phyloP scores from a whole-genome alignment of 495 filamentous ascomycete species.

The Penicillium egyptiacum region DNA sequence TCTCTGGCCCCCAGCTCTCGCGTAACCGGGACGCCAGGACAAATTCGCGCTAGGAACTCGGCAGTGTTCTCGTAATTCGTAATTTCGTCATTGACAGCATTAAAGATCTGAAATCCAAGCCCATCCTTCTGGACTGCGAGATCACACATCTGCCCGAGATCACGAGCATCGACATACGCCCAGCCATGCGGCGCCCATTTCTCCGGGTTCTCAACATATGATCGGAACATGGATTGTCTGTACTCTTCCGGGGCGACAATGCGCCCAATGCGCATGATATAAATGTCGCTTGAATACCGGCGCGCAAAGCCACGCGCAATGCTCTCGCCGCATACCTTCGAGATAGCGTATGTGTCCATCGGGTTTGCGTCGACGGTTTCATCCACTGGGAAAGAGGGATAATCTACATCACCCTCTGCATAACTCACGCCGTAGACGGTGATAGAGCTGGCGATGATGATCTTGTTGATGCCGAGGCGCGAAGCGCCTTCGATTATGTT shows the following conservation, averaged over 20 bases:
- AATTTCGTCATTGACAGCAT: constrained; percentile 58
- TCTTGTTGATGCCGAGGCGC: constrained; percentile 59
- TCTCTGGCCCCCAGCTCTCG: constrained; percentile 55
- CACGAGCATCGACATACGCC: constrained; percentile 60
- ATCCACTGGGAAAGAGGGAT: constrained; percentile 55
- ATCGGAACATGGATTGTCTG: constrained; percentile 44
- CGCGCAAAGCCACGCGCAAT: constrained; percentile 55
- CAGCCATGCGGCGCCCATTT: constrained; percentile 56
- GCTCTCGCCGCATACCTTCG: constrained; percentile 58
- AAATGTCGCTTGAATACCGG: constrained; percentile 57
- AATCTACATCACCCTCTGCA: constrained; percentile 56
- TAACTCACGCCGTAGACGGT: constrained; percentile 62
- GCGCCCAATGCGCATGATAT: constrained; percentile 57
- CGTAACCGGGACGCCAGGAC: constrained; percentile 48
- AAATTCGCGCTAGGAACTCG: constrained; percentile 49
- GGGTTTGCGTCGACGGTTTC: constrained; percentile 55
- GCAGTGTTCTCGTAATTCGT: constrained; percentile 42
- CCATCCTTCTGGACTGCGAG: constrained; percentile 28
- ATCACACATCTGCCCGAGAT: constrained; percentile 49
- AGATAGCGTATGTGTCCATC: constrained; percentile 59
- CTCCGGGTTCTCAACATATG: constrained; percentile 48
- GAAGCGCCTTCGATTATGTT: constrained; percentile 64
- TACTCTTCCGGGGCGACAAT: constrained; percentile 63
- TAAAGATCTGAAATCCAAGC: constrained; percentile 59
- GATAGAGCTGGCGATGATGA: constrained; percentile 57